Evolutionary conservation across 2,329 filamentous ascomycete species (phyloP).

Genomic region (Rutstroemia sydowiana): DNA sequence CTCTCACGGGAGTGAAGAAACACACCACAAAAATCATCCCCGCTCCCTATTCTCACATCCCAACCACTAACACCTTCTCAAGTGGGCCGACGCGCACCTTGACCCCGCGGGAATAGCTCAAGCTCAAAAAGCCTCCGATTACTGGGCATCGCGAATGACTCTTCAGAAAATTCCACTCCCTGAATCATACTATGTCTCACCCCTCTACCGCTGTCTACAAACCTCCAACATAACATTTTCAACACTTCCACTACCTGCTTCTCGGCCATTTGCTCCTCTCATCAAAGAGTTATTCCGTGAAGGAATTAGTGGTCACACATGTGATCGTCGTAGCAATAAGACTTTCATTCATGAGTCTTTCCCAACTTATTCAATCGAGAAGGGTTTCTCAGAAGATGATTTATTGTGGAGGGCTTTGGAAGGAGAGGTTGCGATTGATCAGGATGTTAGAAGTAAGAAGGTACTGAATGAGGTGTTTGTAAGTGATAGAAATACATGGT

Average conservation of each 20-base stretch:
- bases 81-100: slow-evolving; percentile 57
- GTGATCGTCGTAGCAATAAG: slow-evolving; percentile 52
- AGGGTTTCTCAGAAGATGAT: slow-evolving; percentile 52
- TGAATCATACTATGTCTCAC: slow-evolving; percentile 57
- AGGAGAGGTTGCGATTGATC: slow-evolving; percentile 38
- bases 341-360: slow-evolving; percentile 45
- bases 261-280: slow-evolving; percentile 46
- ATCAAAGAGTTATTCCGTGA: slow-evolving; percentile 62
- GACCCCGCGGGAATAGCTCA: slow-evolving; percentile 50
- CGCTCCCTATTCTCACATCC: background rate
- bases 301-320: slow-evolving; percentile 60
- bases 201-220: slow-evolving; percentile 53
- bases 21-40: background rate
- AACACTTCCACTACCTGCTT: slow-evolving; percentile 42
- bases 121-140: slow-evolving; percentile 49
- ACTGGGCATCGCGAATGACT: slow-evolving; percentile 49
- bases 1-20: too few species aligned
- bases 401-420: slow-evolving; percentile 37
- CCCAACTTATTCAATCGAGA: slow-evolving; percentile 49
- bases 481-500: slow-evolving; percentile 44
- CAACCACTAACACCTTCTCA: background rate
- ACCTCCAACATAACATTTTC: slow-evolving; percentile 57
- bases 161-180: slow-evolving; percentile 51
- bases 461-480: slow-evolving; percentile 50
- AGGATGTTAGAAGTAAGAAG: slow-evolving; percentile 39